Base-by-base conservation (phyloP, 2,329 filamentous ascomycete species). In the Arthrinium puccinioides region DNA sequence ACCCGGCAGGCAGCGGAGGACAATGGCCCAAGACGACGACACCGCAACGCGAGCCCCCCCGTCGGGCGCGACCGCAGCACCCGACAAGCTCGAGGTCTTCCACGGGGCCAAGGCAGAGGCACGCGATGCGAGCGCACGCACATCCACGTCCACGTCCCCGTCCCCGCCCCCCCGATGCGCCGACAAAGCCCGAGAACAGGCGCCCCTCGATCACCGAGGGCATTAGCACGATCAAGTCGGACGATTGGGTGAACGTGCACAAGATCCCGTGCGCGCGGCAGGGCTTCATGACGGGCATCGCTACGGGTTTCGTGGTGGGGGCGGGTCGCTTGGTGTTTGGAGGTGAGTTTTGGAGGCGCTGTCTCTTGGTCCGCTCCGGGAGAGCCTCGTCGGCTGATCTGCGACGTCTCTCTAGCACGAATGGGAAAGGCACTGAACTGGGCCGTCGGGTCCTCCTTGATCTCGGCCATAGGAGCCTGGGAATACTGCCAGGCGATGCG, bases 201-300 rank as follows among this genome's bases (percentile, higher is more conserved):
- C 59, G 54, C 44, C 68, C 64, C 38, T 74, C 57, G 32, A 50
- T 80, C n/a, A 58, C 61, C 25, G 79, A 87, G 28, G 84, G 77
- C 1, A 67, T 89, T 34, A 74, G 77, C 44, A 76, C 72, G 32
- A 79, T 90, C 43, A 79, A 79, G 43, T 55, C 70, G 26, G 69
- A 81, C 26, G 86, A 90, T 52, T 84, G 89, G 45, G 60, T 77
- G 30, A 76, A 78, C 30, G 68, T 94, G 37, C 82, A 89, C 58
- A 82, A 84, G 59, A 75, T 79, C 40, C 90, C 90, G 0, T 97
- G 92, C 60, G 84, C 87, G 15, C 73, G 89, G 43, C 83, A 94
- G 55, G 82, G 86, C 3, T 69, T 95, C 37, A 66, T 97, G 49
- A 79, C 84, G 2, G 92, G 88, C 18, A 94, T 98, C 51, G 84